Percentiles rank a stretch among this genome's conserved stretches.
These are phyloP conservation scores for Talaromyces piceae DNA, from an alignment of 2,329 filamentous ascomycete species.

Conservation along the genomic window DNA sequence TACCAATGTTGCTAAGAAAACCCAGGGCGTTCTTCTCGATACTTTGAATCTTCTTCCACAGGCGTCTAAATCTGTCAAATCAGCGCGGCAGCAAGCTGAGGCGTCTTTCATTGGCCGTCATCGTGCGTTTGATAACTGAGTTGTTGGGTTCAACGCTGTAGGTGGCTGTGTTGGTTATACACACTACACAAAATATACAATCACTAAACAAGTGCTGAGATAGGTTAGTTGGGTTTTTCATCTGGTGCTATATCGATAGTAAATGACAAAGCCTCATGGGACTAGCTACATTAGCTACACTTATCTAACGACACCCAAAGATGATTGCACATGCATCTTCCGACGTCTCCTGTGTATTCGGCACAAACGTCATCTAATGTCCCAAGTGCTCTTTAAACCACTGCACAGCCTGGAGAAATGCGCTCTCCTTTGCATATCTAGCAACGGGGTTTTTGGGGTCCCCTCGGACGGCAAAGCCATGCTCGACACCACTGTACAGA, in stretches of 20 bases:
- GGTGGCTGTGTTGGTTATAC: too few relatives aligned
- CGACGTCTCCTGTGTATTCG: neutral
- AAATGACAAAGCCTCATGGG: too few relatives aligned
- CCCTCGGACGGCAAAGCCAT: conserved; percentile 64
- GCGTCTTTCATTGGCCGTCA: conserved; percentile 5
- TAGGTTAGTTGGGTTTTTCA: too few relatives aligned
- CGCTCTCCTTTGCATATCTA: conserved; percentile 66
- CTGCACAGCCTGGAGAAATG: conserved; percentile 63
- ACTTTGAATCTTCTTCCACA: conserved; percentile 22
- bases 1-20: conserved; percentile 15
- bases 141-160: too few relatives aligned
- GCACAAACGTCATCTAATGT: neutral
- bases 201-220: too few relatives aligned
- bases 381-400: conserved; percentile 46
- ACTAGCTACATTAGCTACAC: too few relatives aligned
- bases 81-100: conserved; percentile 14
- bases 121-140: neutral
- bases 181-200: too few relatives aligned
- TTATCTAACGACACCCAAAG: too few relatives aligned
- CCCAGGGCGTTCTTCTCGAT: conserved; percentile 19
- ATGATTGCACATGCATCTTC: too few relatives aligned
- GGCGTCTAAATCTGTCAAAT: conserved; percentile 23
- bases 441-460: conserved; percentile 49
- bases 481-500: conserved; percentile 59
- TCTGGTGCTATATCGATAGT: too few relatives aligned